Base-by-base conservation (phyloP, 1,284 basidiomycete species). In the Pseudozyma sp. region DNA sequence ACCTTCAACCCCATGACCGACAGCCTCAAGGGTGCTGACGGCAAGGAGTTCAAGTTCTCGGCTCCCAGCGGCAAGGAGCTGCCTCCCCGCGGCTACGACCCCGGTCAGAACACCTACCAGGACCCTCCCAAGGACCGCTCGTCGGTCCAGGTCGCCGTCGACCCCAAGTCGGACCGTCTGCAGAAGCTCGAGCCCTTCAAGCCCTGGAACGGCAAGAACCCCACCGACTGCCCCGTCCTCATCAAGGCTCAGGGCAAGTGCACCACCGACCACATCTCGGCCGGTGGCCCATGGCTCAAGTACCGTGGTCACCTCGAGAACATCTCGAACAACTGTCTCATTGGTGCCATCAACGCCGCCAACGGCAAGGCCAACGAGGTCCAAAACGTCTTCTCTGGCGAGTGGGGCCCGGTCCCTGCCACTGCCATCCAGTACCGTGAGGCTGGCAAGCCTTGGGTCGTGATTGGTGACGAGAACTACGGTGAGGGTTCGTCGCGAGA, bases 241-340 rank as follows among this genome's bases (percentile, higher is more conserved):
- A 98, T 99, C 89, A 98, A 99, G 90, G 96, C 94, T 75, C 89
- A 91, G 88, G 97, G 97, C 89, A 99, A 99, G 89, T 99, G 97
- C 92, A 98, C 87, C 74, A 88, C 88, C 71, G 87, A 88, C 75
- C 80, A 81, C 82, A 85, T 97, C 85, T 93, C 91, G 70, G 94
- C 94, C 85, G 96, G 94, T 88, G 96, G 96, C 65, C 96, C 96
- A 47, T 99, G 96, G 96, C 90, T 98, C 87, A 97, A 97, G 88
- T 98, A 95, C 89, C 93, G 96, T 88, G 96, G 96, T 77, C 96
- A 98, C 87, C 90, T 99, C 82, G 90, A 97, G 86, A 98, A 99
- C 90, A 99, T 98, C 85, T 97, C 94, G 39, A 93, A 97, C 87
- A 98, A 98, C 89, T 96, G 94, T 87, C 87, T 97, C 85, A 98